Evolutionary conservation across 352 stramenopile species (phyloP), one percentile per base, ranked within the genome.

Genomic region (Globisporangium sylvaticum): DNA sequence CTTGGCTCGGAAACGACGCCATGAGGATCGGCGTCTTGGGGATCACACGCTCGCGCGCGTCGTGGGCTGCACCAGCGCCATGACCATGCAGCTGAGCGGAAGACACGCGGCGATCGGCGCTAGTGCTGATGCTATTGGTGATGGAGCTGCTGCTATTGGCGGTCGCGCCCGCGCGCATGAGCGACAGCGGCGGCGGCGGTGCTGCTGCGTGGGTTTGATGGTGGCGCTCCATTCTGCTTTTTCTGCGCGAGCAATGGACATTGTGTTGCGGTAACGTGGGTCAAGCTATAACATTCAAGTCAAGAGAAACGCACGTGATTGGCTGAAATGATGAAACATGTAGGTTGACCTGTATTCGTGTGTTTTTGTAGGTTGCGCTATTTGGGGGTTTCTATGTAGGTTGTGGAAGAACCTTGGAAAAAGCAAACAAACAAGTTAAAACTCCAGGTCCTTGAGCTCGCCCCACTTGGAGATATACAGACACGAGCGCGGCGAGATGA

Each of bases 391-490:
- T 60, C 54, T 44, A 60, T 60, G 29, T 15, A 59, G 20, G 50
- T 55, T 44, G 10, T 27, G 29, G 27, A 14, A 15, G 34, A 42
- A 42, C 34, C 12, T 42, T 44, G 37, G 12, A 42, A 44, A 29
- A 27, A 59, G 25, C n/a, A 20, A 15, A 1, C 25, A 42, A 32
- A 14, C 31, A 22, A 29, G 5, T 58, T 87, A 96, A 44, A 95
- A 92, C 62, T 92, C 85, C 62, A 91, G 78, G 67, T 96, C 86
- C 69, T 95, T 90, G 65, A 97, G 77, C 57, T 95, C 87, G 4
- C 97, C 75, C 91, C 91, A 98, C 72, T 96, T 94, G 50, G 78
- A 88, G 65, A 97, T 89, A 70, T 98, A 98, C 48, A 96, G 70
- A 81, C 92, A 98, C 70, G 87, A 96, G 50, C 81, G 84, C 9